Percentiles rank a stretch among this genome's conserved stretches.
Evolutionary conservation across 495 filamentous ascomycete species (phyloP).

Genomic region (Neurospora sp.): DNA sequence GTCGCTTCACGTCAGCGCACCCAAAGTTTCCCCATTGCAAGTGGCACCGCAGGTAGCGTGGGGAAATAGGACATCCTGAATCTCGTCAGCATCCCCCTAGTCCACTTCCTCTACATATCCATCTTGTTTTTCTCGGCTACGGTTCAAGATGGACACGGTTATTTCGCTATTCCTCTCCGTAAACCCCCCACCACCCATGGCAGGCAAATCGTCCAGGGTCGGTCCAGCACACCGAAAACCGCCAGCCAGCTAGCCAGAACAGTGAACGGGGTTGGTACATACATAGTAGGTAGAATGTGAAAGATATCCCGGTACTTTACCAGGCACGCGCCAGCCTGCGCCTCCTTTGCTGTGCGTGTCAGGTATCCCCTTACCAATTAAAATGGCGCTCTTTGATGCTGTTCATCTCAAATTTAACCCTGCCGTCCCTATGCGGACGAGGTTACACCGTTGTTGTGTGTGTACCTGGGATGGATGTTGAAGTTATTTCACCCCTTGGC

Average conservation of each 20-base stretch:
- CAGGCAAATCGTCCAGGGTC: background rate
- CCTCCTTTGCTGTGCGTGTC: background rate
- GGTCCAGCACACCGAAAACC: background rate
- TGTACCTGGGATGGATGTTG: background rate
- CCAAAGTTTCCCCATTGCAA: background rate
- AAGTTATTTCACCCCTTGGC: background rate
- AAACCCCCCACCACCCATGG: background rate
- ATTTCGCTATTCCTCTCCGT: background rate
- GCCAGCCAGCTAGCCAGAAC: background rate
- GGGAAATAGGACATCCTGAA: background rate
- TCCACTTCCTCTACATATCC: background rate
- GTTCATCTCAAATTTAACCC: background rate
- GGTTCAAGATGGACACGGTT: background rate
- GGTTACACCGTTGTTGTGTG: background rate
- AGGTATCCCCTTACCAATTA: background rate
- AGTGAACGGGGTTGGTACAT: background rate
- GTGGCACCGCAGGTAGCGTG: background rate
- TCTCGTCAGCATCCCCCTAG: background rate
- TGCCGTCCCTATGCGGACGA: background rate
- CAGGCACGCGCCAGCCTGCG: background rate
- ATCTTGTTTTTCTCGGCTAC: background rate
- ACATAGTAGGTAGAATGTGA: background rate
- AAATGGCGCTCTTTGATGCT: background rate
- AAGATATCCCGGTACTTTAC: background rate
- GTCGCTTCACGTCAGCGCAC: background rate